Percentiles rank a stretch among this genome's conserved stretches.
These are phyloP conservation scores for Pestalotiopsis sp. DNA, from an alignment of 2,329 filamentous ascomycete genomes.

Conservation along the genomic window DNA sequence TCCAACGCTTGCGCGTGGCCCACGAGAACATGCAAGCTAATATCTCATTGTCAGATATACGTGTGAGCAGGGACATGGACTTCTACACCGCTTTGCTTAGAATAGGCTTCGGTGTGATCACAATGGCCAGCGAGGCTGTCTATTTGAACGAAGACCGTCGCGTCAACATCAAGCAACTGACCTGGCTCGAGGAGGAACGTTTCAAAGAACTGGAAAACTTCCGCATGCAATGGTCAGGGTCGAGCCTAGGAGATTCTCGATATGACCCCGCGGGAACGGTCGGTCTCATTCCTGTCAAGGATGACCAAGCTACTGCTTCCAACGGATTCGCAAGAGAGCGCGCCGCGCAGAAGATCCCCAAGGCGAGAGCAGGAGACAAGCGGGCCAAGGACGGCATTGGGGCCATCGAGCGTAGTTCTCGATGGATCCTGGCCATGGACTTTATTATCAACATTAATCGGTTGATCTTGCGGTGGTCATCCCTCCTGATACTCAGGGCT, in stretches of 20 bases:
- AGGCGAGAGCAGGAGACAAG: conserved; percentile 47
- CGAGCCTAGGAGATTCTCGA: conserved; percentile 47
- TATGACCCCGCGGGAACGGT: conserved; percentile 58
- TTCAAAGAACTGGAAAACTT: conserved; percentile 73
- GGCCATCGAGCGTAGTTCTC: conserved; percentile 74
- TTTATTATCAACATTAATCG: conserved; percentile 77
- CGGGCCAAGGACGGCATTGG: conserved; percentile 70
- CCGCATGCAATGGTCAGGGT: conserved; percentile 52
- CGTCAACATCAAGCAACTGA: conserved; percentile 74
- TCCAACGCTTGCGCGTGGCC: conserved; percentile 68
- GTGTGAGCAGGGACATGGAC: conserved; percentile 85
- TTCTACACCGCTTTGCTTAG: conserved; percentile 91
- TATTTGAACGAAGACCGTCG: conserved; percentile 88
- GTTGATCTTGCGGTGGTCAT: conserved; percentile 62
- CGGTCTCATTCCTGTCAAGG: conserved; percentile 57
- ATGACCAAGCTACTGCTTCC: conserved; percentile 41
- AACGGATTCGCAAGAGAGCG: conserved; percentile 73
- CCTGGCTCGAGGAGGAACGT: conserved; percentile 91
- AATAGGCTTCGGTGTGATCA: conserved; percentile 84
- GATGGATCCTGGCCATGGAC: conserved; percentile 76
- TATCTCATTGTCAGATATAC: conserved; percentile 78
- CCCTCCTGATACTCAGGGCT: conserved; percentile 54
- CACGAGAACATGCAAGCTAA: conserved; percentile 93
- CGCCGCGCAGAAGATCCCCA: conserved; percentile 60
- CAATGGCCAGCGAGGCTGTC: conserved; percentile 92